A percentile compares a stretch with the other conserved stretches of the same genome.
phyloP scores from a whole-genome alignment of 2,329 filamentous ascomycete species.

The Incumbomyces delicatus region DNA sequence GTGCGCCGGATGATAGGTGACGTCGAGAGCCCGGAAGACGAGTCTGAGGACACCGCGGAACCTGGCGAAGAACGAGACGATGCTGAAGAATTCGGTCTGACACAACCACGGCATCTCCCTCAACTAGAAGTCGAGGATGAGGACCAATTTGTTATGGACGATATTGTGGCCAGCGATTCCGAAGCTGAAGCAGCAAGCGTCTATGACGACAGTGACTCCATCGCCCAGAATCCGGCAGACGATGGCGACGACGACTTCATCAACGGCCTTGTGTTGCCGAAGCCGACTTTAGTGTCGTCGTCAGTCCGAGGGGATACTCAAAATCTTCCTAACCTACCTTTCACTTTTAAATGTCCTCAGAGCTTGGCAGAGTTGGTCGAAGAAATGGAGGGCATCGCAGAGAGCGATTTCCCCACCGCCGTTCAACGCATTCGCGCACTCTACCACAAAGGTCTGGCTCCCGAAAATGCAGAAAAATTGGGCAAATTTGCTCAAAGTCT shows the following conservation, averaged over 20 bases:
- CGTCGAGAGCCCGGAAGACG: conserved; percentile 55
- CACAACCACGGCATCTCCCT: conserved; percentile 30
- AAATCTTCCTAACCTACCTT: conserved; percentile 56
- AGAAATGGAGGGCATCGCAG: conserved; percentile 51
- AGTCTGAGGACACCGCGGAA: conserved; percentile 32
- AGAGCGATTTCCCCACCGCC: conserved; percentile 61
- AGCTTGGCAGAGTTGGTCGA: conserved; percentile 63
- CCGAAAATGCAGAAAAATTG: conserved; percentile 76
- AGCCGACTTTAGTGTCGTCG: conserved; percentile 9
- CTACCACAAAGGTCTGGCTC: conserved; percentile 80
- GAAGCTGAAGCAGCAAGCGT: conserved; percentile 33
- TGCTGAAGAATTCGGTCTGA: conserved; percentile 52
- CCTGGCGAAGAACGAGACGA: conserved; percentile 39
- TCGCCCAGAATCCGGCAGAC: conserved; percentile 46
- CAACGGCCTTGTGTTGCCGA: conserved; percentile 48
- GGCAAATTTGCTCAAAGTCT: conserved; percentile 42
- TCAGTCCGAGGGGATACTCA: conserved; percentile 43
- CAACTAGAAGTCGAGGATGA: conserved; percentile 75
- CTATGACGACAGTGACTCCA: conserved; percentile 42
- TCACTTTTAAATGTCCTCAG: conserved; percentile 76
- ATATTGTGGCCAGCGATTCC: conserved; percentile 77
- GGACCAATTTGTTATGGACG: conserved; percentile 85
- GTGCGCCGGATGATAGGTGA: conserved; percentile 81
- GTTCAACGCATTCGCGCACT: conserved; percentile 83
- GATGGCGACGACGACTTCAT: conserved; percentile 63